These are phyloP conservation scores for Eutrema yunnanense DNA, from an alignment of 345 rosid genomes.

Conservation along the genomic window DNA sequence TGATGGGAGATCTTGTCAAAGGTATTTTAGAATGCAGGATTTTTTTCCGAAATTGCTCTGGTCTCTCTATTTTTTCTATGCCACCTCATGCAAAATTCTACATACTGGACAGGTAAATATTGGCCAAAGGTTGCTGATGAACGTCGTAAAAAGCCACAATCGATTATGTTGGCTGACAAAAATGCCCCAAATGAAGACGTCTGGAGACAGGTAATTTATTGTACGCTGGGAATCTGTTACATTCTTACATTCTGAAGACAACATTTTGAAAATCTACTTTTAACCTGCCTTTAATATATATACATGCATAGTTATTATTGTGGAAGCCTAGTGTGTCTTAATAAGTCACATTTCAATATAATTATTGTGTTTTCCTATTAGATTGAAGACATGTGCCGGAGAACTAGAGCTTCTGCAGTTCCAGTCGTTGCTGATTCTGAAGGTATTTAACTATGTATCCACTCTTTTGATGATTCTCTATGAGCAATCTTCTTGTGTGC, in stretches of 20 bases:
- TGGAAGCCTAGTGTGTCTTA: too few relatives aligned
- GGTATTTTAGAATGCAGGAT: constrained; percentile 36
- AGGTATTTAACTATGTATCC: constrained; percentile 37
- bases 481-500: not conserved
- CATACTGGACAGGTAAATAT: constrained; percentile 49
- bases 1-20: constrained; percentile 94
- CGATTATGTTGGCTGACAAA: constrained; percentile 91
- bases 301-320: too few relatives aligned
- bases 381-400: constrained; percentile 86
- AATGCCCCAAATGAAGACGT: constrained; percentile 99
- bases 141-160: constrained; percentile 56
- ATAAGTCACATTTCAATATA: not conserved
- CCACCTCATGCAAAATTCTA: not conserved
- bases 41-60: not conserved
- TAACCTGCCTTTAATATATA: too few relatives aligned
- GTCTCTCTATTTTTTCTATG: not conserved
- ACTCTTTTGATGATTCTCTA: not conserved
- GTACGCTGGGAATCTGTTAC: not conserved
- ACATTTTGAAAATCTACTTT: too few relatives aligned
- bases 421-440: constrained; percentile 84
- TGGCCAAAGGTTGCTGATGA: constrained; percentile 84
- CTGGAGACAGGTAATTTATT: constrained; percentile 72
- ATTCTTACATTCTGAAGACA: not conserved
- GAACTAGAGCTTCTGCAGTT: constrained; percentile 71
- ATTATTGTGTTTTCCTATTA: constrained; percentile 18